Evolutionary conservation across 768 basidiomycete species (phyloP).

Genomic region (Pholiota microspora): DNA sequence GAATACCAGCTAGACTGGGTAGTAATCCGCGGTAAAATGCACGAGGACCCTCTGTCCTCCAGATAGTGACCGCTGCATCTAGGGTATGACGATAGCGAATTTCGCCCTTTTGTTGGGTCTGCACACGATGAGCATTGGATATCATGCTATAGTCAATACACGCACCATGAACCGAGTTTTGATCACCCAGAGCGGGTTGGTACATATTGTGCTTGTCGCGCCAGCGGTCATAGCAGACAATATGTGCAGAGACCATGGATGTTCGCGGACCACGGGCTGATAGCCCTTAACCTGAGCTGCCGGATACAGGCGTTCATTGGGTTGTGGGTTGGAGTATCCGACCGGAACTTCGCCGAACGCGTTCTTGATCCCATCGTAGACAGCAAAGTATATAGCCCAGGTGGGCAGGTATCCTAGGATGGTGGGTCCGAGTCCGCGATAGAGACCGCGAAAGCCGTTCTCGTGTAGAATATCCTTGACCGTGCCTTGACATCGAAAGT

Average conservation of each 20-base stretch:
- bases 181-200: slow-evolving; percentile 98
- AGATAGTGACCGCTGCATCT: slow-evolving; percentile 89
- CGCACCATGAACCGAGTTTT: slow-evolving; percentile 98
- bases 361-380: slow-evolving; percentile 94
- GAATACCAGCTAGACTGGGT: slow-evolving; percentile 90
- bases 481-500: slow-evolving; percentile 26
- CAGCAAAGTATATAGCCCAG: slow-evolving; percentile 98
- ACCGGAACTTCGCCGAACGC: slow-evolving; percentile 68
- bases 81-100: slow-evolving; percentile 83
- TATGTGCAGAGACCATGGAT: slow-evolving; percentile 87
- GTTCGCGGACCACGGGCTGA: slow-evolving; percentile 76
- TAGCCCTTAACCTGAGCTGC: slow-evolving; percentile 86
- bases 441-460: slow-evolving; percentile 86
- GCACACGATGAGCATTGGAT: not conserved
- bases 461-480: slow-evolving; percentile 43
- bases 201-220: slow-evolving; percentile 87
- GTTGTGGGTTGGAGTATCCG: slow-evolving; percentile 22
- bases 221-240: slow-evolving; percentile 96
- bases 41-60: slow-evolving; percentile 77
- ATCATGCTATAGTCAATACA: not conserved
- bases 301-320: slow-evolving; percentile 61
- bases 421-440: slow-evolving; percentile 96
- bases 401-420: slow-evolving; percentile 96
- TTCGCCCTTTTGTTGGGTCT: slow-evolving; percentile 86
- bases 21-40: slow-evolving; percentile 95